Evolutionary conservation across 2,329 filamentous ascomycete genomes (phyloP), one percentile per base, ranked within the genome.

Genomic region (Myriosclerotinia curreyana): DNA sequence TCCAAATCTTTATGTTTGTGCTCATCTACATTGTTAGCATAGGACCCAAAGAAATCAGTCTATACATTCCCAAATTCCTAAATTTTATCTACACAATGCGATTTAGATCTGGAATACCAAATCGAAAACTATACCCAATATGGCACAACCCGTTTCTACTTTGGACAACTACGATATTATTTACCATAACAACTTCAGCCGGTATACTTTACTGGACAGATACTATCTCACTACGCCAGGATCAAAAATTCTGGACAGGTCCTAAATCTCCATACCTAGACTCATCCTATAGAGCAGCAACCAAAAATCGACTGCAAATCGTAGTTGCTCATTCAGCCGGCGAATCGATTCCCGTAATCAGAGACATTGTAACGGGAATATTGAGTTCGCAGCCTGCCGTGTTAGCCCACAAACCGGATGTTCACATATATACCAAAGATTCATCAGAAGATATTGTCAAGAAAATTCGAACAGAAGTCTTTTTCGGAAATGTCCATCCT

Each of bases 381-480:
- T 70, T 71, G 54, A 67, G 65, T 2, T 48, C 64, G 15, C 64
- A 66, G 15, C 53, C 52, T 20, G 49, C 50, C 5, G 65, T 73
- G 36, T 12, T 34, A 2, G 54, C 53, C 28, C 64, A 67, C 60
- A 51, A 58, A 12, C 70, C 69, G 1, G 56, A 60, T 22, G 55
- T 74, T n/a, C 66, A 54, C n/a, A 51, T 73, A n/a, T 74, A 74
- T 64, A 72, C 70, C 44, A 71, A 73, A 50, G 56, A 59, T n/a
- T 44, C 65, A 2, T 61, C 62, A 0, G 31, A 63, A 11, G 36
- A 58, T 3, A 51, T 63, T 4, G 62, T 56, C 6, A 44, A 56
- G 1, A 46, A 53, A 11, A 58, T 70, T 2, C 64, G 59, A 38
- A 64, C 64, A 3, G 34, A 20, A 28, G 65, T 66, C 2, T 31